These are phyloP conservation scores for Ilex aquifolium DNA, from an alignment of 257 asterid species.

Conservation along the genomic window DNA sequence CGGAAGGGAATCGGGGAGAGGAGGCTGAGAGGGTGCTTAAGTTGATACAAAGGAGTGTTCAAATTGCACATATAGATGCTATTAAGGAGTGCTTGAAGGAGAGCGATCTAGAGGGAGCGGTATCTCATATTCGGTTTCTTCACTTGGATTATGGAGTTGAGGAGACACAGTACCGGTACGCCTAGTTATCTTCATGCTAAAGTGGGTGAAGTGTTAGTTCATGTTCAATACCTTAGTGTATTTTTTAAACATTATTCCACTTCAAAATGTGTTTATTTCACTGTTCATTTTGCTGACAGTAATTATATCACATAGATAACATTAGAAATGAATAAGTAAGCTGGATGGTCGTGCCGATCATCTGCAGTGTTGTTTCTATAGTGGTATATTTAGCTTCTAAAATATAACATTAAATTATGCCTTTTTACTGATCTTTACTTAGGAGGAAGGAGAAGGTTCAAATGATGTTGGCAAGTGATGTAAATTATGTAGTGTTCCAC, in stretches of 20 bases:
- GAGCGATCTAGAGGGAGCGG: conserved; percentile 53
- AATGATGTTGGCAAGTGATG: no score
- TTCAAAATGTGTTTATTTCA: neutral
- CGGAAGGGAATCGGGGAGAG: conserved; percentile 33
- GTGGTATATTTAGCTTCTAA: no score
- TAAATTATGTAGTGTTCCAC: no score
- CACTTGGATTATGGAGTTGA: conserved; percentile 61
- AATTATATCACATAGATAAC: no score
- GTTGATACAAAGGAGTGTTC: conserved; percentile 65
- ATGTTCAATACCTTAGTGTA: neutral
- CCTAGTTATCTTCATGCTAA: conserved; percentile 4
- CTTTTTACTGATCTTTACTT: no score
- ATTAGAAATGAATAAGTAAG: no score
- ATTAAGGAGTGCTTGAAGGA: conserved; percentile 56
- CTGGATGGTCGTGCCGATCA: no score
- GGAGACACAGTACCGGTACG: conserved; percentile 81
- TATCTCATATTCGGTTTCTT: conserved; percentile 70
- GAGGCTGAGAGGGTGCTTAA: conserved; percentile 54
- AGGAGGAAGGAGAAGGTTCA: no score
- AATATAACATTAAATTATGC: no score
- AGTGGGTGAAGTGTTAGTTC: neutral
- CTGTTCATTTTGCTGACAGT: no score
- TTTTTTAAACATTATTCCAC: neutral
- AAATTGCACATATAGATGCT: conserved; percentile 66
- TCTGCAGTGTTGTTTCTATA: no score